Percentiles rank a stretch among this genome's conserved stretches.
Conservation (phyloP, 371 early-diverging fungal species). For the Mortierella sp. region DNA sequence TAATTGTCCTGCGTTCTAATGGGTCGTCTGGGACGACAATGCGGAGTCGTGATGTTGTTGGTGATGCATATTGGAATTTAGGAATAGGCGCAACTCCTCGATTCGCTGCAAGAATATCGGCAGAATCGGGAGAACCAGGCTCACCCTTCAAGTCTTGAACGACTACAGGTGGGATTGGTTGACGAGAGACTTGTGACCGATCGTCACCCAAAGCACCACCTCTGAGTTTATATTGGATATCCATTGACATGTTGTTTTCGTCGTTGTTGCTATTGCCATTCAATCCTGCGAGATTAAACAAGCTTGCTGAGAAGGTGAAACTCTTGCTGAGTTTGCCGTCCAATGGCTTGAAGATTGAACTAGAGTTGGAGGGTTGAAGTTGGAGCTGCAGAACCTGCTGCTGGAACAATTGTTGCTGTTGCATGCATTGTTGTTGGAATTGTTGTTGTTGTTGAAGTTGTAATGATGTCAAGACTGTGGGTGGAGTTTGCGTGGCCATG, state of each 20-base stretch:
- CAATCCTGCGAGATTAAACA: conserved; percentile 38
- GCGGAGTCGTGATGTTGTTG: conserved; percentile 37
- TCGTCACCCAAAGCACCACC: conserved; percentile 22
- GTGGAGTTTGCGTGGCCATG: conserved; percentile 41
- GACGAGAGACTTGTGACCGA: conserved; percentile 31
- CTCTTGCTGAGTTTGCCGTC: conserved; percentile 23
- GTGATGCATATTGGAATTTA: conserved; percentile 49
- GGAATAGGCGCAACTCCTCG: conserved; percentile 8
- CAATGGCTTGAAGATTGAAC: not conserved
- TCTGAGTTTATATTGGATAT: conserved; percentile 22
- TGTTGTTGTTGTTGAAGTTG: conserved; percentile 21
- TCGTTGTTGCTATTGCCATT: not conserved
- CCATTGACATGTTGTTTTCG: too few relatives aligned
- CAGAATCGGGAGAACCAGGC: conserved; percentile 21
- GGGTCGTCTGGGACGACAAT: conserved; percentile 39
- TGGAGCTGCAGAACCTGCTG: not conserved
- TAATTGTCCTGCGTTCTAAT: not conserved
- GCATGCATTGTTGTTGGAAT: conserved; percentile 24
- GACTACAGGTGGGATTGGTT: conserved; percentile 18
- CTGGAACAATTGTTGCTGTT: conserved; percentile 9
- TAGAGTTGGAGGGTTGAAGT: too few relatives aligned
- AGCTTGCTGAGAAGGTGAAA: conserved; percentile 22
- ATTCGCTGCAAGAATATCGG: conserved; percentile 10
- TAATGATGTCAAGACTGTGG: conserved; percentile 9
- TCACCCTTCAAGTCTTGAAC: conserved; percentile 35